phyloP scores from a whole-genome alignment of 805 yeast species.

The Clavispora fructus region DNA sequence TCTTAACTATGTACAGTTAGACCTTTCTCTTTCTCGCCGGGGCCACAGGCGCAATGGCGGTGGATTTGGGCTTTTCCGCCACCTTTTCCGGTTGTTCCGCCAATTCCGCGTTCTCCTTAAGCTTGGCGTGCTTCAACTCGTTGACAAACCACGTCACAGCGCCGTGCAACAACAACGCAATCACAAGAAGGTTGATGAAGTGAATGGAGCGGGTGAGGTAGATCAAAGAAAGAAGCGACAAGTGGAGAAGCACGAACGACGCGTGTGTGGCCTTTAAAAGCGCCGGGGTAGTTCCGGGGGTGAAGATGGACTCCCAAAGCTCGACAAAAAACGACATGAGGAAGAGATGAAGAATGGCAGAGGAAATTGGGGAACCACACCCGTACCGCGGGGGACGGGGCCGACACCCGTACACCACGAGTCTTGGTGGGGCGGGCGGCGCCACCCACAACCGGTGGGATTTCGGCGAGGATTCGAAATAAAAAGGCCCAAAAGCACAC shows the following conservation, averaged over 20 bases:
- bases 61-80: constrained; percentile 5
- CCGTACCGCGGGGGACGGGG: too few species aligned
- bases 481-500: too few species aligned
- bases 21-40: constrained; percentile 12
- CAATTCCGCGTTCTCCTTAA: constrained; percentile 40
- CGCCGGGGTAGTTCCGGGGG: constrained; percentile 91
- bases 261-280: constrained; percentile 83
- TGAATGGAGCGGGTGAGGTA: constrained; percentile 65
- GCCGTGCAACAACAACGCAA: constrained; percentile 67
- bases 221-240: constrained; percentile 54
- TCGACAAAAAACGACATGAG: constrained; percentile 48
- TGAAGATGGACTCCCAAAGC: constrained; percentile 85
- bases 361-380: neutral
- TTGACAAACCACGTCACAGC: constrained; percentile 82
- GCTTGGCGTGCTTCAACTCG: constrained; percentile 52
- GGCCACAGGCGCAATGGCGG: neutral
- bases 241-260: constrained; percentile 63
- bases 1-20: neutral
- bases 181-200: constrained; percentile 47
- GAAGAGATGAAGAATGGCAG: neutral
- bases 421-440: too few species aligned
- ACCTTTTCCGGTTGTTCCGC: constrained; percentile 11
- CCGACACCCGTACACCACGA: too few species aligned
- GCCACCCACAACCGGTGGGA: too few species aligned
- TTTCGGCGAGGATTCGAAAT: too few species aligned